Base-by-base conservation (phyloP, 139 green algal species). In the Haematococcus lacustris region DNA sequence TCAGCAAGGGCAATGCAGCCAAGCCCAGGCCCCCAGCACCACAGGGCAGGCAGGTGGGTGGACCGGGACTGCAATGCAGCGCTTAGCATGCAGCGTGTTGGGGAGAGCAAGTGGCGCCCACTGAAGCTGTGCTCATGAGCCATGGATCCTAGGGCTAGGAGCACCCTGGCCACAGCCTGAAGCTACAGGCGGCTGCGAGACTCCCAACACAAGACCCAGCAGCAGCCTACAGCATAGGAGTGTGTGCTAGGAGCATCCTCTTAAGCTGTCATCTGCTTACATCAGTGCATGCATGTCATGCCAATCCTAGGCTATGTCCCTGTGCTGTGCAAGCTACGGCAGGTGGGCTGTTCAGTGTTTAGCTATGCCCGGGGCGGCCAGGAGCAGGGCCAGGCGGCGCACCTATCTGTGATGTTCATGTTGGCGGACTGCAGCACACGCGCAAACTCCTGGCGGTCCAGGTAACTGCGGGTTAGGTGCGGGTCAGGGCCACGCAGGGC, bases 391-490 rank as follows among this genome's bases (percentile, higher is more conserved):
- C 64, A 28, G 33, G 23, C 13, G 26, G 3, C 60, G 32, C 38
- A 79, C 76, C 71, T 65, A 57, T 80, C 75, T 2, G 57, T 62
- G 0, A 84, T 62, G 37, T 76, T 80, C 0, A 88, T 73, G 21
- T 83, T 73, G 4, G 76, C 71, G 34, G 65, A 69, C 4, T 47
- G 35, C 37, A 90, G 73, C 41, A 85, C 79, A 9, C 53, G 3
- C 33, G 74, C 75, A 53, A 90, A 84, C 68, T 90, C 85, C 0
- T 76, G 28, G 0, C 80, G 62, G 74, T 90, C 85, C 60, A 90
- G 66, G 67, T 77, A 83, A 30, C 85, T n/a, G n/a, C n/a, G n/a
- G n/a, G n/a, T n/a, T n/a, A n/a, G n/a, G n/a, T n/a, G n/a, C n/a
- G n/a, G n/a, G n/a, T n/a, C n/a, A n/a, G n/a, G n/a, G n/a, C n/a